Evolutionary conservation across 192 early-diverging fungal species (phyloP).

Genomic region (Thamnidium elegans): DNA sequence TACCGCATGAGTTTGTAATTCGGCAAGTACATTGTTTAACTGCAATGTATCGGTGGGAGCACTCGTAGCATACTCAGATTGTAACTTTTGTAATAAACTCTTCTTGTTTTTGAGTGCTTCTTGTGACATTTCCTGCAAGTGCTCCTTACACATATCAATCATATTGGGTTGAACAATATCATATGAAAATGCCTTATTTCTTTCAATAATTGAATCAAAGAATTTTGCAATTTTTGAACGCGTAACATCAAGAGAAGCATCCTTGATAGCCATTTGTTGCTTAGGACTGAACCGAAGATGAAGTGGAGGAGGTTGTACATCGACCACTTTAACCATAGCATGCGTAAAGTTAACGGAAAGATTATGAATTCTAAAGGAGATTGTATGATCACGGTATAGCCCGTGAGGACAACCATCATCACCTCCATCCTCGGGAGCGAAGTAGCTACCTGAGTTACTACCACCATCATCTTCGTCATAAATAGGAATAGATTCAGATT

Average conservation of each 20-base stretch:
- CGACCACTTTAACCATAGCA: conserved; percentile 63
- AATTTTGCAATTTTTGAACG: conserved; percentile 69
- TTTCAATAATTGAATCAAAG: conserved; percentile 82
- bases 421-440: conserved; percentile 41
- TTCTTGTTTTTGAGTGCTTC: conserved; percentile 78
- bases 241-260: conserved; percentile 68
- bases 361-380: conserved; percentile 77
- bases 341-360: conserved; percentile 80
- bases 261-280: conserved; percentile 60
- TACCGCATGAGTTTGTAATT: conserved; percentile 72
- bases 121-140: conserved; percentile 65
- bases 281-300: conserved; percentile 58
- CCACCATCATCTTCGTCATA: neutral
- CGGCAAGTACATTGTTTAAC: conserved; percentile 71
- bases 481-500: conserved; percentile 32
- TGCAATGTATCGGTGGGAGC: conserved; percentile 76
- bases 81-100: conserved; percentile 76
- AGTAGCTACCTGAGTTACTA: neutral
- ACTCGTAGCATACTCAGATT: conserved; percentile 79
- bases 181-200: conserved; percentile 75
- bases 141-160: conserved; percentile 66
- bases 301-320: conserved; percentile 71
- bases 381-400: conserved; percentile 74
- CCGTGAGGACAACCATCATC: conserved; percentile 78
- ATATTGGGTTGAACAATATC: conserved; percentile 73